Base-by-base conservation (phyloP, 75 land plant species). In the Cryptomeria japonica region DNA sequence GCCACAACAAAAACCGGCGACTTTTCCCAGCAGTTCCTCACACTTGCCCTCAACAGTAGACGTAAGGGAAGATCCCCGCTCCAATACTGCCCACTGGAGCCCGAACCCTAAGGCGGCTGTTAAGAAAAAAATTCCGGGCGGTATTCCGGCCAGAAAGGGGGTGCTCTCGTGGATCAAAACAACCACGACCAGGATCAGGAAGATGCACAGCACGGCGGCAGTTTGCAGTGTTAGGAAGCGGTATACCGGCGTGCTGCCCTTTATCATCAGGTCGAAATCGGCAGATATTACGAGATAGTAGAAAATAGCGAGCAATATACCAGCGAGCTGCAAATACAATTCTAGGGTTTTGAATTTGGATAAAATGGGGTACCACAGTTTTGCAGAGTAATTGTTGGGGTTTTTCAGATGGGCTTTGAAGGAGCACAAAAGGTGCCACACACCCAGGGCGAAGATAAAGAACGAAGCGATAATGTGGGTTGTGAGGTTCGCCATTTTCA, bases 21-120 rank as follows among this genome's bases (percentile, higher is more conserved):
- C 46, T 36, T 8, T 49, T 14, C 92, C 88, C 9, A 92, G 87
- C 86, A 95, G 16, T 14, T 87, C 68, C 70, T 92, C 90, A 53
- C 92, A 92, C 64, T 92, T 88, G 78, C 92, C 94, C 85, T 95
- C 91, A 39, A 95, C 91, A 68, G 86, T 92, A 51, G 94, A 90
- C 41, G 91, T 89, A 78, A 88, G 89, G 16, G 89, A 25, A 72
- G 95, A 84, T 9, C 89, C 83, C 19, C 88, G 4, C 11, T 88
- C 84, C 49, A 90, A 86, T 37, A 90, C 85, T 34, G 89, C 46
- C 87, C 87, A 91, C 4, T 87, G 87, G 28, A 90, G 87, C 41
- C 87, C 87, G 85, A 93, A 94, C 72, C 87, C 53, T 61, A 88
- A 51, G 56, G 93, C 83, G 47, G 91, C 87, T 77, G 93, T 83